Evolutionary conservation across 768 basidiomycete genomes (phyloP), one percentile per base, ranked within the genome.

Genomic region (Xerocomus brunneocitrinus): DNA sequence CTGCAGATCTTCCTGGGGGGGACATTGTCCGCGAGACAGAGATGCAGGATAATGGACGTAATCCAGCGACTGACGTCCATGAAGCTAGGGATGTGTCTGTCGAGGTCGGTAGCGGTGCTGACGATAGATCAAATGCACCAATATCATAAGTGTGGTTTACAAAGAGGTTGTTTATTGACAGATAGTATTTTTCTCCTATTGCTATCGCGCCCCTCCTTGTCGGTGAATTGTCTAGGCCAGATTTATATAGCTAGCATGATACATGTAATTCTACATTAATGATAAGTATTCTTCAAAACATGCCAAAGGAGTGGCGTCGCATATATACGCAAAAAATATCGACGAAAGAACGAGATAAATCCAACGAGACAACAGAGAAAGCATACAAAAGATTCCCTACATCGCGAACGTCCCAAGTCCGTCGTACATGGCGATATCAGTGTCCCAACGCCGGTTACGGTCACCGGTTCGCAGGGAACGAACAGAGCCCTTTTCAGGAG

Each of bases 241-340:
- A 48, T 52, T 51, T 47, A 60, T 47, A 61, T 47, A 61, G 30
- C 53, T 56, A 67, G 39, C 13, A 47, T 54, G 58, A 48, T 60
- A 69, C 67, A 58, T 42, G 42, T 67, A 62, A 60, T 34, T 66
- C 50, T 69, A 69, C 61, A 67, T 53, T 68, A 64, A 62, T 58
- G 50, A 59, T 54, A 62, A 36, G 51, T 63, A 63, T 45, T 42
- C 51, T 32, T 50, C 56, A 52, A 52, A 57, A 52, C 43, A 54
- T 48, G 42, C 53, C 47, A 54, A 59, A 54, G 27, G 61, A 60
- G 50, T 2, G 51, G 48, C 44, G 6, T 3, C n/a, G 28, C 46
- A 50, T 57, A 58, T 58, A 49, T 54, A 59, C 55, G 32, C 50
- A 45, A 19, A 52, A 55, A 52, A 59, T n/a, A 34, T 52, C 34